Percentiles rank a stretch among this genome's conserved stretches.
phyloP scores from a whole-genome alignment of 371 early-diverging fungal species.

The Mucor indicus region DNA sequence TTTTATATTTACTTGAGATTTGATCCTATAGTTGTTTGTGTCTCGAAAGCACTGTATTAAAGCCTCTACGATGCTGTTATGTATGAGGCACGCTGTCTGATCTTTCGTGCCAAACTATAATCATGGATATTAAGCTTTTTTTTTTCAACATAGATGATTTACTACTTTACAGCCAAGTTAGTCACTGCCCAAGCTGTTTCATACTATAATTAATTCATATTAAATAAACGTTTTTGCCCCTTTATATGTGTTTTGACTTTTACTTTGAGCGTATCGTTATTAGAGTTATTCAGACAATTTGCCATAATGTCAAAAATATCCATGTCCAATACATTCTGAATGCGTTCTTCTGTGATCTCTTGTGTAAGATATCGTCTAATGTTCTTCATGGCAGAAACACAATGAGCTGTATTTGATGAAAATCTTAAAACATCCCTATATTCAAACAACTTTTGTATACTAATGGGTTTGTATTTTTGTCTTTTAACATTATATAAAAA shows the following conservation, averaged over 20 bases:
- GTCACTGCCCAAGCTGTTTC: constrained; percentile 49
- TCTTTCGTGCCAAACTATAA: constrained; percentile 32
- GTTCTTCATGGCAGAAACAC: constrained; percentile 12
- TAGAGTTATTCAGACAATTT: constrained; percentile 2
- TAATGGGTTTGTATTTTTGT: neutral
- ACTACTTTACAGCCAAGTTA: constrained; percentile 33
- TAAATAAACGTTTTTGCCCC: no score
- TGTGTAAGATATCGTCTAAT: constrained; percentile 21
- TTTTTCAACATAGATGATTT: neutral
- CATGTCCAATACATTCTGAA: constrained; percentile 11
- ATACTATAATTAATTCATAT: no score
- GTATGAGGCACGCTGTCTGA: constrained; percentile 30
- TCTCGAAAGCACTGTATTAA: constrained; percentile 16
- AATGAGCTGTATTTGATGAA: constrained; percentile 5
- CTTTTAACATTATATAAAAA: neutral
- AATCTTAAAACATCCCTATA: no score
- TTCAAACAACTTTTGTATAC: no score
- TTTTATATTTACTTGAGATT: constrained; percentile 12
- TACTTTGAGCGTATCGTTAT: constrained; percentile 14
- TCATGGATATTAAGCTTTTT: neutral
- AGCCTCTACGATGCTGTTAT: constrained; percentile 29
- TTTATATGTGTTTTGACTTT: no score
- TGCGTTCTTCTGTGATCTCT: constrained; percentile 9
- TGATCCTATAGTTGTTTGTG: constrained; percentile 6
- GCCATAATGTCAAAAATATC: constrained; percentile 4